Evolutionary conservation across 345 rosid species (phyloP), one percentile per base, ranked within the genome.

Genomic region (Atalantia buxifolia): DNA sequence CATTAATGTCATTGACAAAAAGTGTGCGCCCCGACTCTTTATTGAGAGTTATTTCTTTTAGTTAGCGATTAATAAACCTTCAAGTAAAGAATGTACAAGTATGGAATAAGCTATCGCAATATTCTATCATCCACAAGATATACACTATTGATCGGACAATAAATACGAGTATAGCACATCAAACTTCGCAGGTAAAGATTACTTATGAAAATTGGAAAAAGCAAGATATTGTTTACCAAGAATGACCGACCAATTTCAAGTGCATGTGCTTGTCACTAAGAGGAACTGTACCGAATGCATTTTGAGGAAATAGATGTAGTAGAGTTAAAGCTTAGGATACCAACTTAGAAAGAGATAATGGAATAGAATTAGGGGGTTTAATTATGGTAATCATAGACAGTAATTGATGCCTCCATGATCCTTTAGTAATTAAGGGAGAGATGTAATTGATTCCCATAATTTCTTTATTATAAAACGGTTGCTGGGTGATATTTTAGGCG

Each of bases 301-400:
- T 45, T 45, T 0, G 50, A 3, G 18, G 18, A 45, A 45, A 22
- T 56, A 22, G 61, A 19, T 56, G 24, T 59, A 5, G 57, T 59
- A n/a, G 28, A 9, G 24, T 22, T 66, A 27, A 45, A 79, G 66
- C 85, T 66, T 83, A 69, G 86, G 86, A 77, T 77, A 69, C 83
- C 76, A n/a, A 31, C 22, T 66, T 62, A 63, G 7, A 25, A 72
- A 12, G 50, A 28, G 25, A n/a, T 33, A 72, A 57, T 55, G 18
- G 67, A 77, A 48, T 69, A 66, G 72, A 64, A 63, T 57, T 69
- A 53, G 75, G 69, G 75, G 71, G 35, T 38, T 27, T 71, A 63
- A 71, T 78, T 76, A 78, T 67, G 84, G 78, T 78, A 60, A 84
- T 40, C 82, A 60, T 81, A 62, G 76, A 77, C 73, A 71, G 70